Evolutionary conservation across 148 eudicot species (phyloP).

Genomic region (Limonium bicolor): DNA sequence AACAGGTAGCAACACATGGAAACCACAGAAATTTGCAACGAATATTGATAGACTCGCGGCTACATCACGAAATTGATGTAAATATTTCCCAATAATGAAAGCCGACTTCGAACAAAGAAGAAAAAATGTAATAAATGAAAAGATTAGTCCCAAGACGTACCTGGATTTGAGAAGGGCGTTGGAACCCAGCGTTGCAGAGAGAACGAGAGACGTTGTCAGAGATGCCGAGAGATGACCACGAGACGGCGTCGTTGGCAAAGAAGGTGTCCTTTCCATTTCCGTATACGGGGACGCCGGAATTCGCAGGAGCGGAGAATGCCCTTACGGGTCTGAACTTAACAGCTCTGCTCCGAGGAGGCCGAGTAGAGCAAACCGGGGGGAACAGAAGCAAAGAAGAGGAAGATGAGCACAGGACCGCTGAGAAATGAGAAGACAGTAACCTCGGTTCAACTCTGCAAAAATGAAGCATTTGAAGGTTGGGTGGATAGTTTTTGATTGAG

Average conservation of each 20-base stretch:
- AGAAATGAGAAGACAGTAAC: constrained; percentile 10
- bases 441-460: constrained; percentile 27
- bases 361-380: constrained; percentile 1
- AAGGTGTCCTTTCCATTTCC: constrained; percentile 28
- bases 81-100: too few species aligned
- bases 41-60: too few species aligned
- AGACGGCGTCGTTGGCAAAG: constrained; percentile 54
- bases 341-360: constrained; percentile 6
- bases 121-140: not conserved
- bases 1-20: not conserved
- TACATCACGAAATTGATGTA: too few species aligned
- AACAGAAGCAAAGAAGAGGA: constrained; percentile 7
- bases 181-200: constrained; percentile 37
- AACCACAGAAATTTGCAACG: not conserved
- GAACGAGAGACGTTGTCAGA: constrained; percentile 34
- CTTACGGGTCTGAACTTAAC: constrained; percentile 9
- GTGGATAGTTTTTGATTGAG: too few species aligned
- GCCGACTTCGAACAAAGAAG: too few species aligned
- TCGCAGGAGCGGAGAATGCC: constrained; percentile 22
- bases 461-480: constrained; percentile 18
- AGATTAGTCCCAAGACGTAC: constrained; percentile 9
- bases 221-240: constrained; percentile 66
- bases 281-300: constrained; percentile 7
- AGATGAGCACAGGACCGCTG: not conserved
- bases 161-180: constrained; percentile 66